These are phyloP conservation scores for Salmacisia buchloeana DNA, from an alignment of 1,284 basidiomycete species.

Conservation along the genomic window DNA sequence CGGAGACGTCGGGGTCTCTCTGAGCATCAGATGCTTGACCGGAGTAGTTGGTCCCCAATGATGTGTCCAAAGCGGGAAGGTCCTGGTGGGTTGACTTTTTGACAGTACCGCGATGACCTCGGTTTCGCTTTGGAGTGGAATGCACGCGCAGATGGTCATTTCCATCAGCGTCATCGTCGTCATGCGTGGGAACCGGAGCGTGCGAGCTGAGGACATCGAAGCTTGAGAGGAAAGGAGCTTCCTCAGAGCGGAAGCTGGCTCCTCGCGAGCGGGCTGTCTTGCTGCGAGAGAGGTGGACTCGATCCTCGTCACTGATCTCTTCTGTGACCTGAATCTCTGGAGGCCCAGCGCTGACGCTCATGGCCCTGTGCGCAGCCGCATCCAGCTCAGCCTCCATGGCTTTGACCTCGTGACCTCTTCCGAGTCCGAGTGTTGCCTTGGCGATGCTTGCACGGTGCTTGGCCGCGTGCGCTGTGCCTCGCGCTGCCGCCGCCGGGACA, in stretches of 20 bases:
- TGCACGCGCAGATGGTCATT: slow-evolving; percentile 26
- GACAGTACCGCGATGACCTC: slow-evolving; percentile 21
- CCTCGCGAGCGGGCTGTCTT: slow-evolving; percentile 5
- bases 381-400: neutral
- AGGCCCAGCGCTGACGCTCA: no score
- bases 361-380: no score
- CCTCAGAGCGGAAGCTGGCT: slow-evolving; percentile 17
- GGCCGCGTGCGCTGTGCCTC: slow-evolving; percentile 25
- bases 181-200: slow-evolving; percentile 34
- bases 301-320: neutral
- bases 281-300: neutral
- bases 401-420: slow-evolving; percentile 2
- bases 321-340: neutral
- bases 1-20: neutral
- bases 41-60: neutral
- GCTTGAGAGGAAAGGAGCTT: slow-evolving; percentile 38
- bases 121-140: slow-evolving; percentile 20
- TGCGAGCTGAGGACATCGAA: slow-evolving; percentile 35
- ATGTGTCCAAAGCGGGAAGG: neutral
- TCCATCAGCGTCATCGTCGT: slow-evolving; percentile 29
- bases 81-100: neutral
- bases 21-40: no score
- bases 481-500: slow-evolving; percentile 23
- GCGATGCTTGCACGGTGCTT: slow-evolving; percentile 26
- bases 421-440: slow-evolving; percentile 24